Conservation (phyloP, 805 yeast species). For the Candida maesae region DNA sequence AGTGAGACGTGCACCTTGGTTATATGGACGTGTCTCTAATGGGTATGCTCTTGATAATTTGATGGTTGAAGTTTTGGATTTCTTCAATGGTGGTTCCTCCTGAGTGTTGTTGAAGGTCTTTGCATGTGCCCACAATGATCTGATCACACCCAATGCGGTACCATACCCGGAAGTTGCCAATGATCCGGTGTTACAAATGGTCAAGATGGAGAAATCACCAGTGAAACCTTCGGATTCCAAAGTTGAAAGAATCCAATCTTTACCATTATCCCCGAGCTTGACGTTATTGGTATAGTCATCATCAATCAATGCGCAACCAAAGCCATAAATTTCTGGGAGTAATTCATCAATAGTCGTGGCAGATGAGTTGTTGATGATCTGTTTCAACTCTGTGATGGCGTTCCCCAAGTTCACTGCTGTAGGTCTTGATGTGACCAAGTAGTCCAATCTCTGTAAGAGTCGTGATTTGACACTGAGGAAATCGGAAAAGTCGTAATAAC, state of each 20-base stretch:
- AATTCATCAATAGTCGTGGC: slow-evolving; percentile 26
- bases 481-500: slow-evolving; percentile 31
- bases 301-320: slow-evolving; percentile 54
- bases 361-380: slow-evolving; percentile 29
- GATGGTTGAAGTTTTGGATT: slow-evolving; percentile 35
- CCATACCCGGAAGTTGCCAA: slow-evolving; percentile 98
- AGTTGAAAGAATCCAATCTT: slow-evolving; percentile 52
- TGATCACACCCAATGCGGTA: slow-evolving; percentile 89
- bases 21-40: slow-evolving; percentile 93
- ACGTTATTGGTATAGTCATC: slow-evolving; percentile 78
- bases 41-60: slow-evolving; percentile 73
- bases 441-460: slow-evolving; percentile 51
- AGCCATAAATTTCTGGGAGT: slow-evolving; percentile 35
- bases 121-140: slow-evolving; percentile 57
- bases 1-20: slow-evolving; percentile 92
- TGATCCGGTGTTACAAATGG: slow-evolving; percentile 96
- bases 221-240: slow-evolving; percentile 44
- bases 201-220: slow-evolving; percentile 76
- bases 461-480: slow-evolving; percentile 33
- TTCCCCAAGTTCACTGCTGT: slow-evolving; percentile 92
- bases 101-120: slow-evolving; percentile 14
- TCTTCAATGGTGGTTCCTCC: slow-evolving; percentile 26
- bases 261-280: slow-evolving; percentile 78
- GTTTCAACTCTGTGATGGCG: slow-evolving; percentile 44
- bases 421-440: slow-evolving; percentile 76